Evolutionary conservation across 441 rosid species (phyloP).

Genomic region (Bocquillonia castaneifolia): DNA sequence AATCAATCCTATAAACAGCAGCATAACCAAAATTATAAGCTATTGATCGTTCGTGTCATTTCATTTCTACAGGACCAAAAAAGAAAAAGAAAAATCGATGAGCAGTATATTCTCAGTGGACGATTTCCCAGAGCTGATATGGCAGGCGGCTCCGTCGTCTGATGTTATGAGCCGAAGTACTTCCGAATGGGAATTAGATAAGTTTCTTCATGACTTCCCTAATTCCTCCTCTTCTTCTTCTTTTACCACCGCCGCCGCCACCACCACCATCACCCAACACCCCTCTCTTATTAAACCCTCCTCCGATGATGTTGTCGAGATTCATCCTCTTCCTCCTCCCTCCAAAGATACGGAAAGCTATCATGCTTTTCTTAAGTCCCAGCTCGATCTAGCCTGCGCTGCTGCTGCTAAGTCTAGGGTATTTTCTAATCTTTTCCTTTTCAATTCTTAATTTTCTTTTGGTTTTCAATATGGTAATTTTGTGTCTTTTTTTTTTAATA

Average conservation of each 20-base stretch:
- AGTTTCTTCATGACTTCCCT: slow-evolving; percentile 49
- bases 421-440: no score
- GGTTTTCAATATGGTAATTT: not conserved
- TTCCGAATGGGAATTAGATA: slow-evolving; percentile 71
- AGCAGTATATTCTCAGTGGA: slow-evolving; percentile 48
- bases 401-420: slow-evolving; percentile 61
- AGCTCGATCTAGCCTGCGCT: slow-evolving; percentile 68
- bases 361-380: slow-evolving; percentile 52
- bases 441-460: not conserved
- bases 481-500: slow-evolving; percentile 13
- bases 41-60: no score
- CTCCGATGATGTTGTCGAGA: slow-evolving; percentile 34
- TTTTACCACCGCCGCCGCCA: slow-evolving; percentile 35
- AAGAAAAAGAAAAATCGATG: slow-evolving; percentile 12
- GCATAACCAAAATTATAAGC: no score
- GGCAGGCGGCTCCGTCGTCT: slow-evolving; percentile 32
- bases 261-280: slow-evolving; percentile 35
- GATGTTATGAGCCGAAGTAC: slow-evolving; percentile 40
- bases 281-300: slow-evolving; percentile 35
- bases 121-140: slow-evolving; percentile 69
- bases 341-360: slow-evolving; percentile 35
- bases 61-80: no score
- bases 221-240: slow-evolving; percentile 39
- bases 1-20: no score
- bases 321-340: slow-evolving; percentile 17